Base-by-base conservation (phyloP, 2,329 filamentous ascomycete species). In the Colletotrichum acutatum region DNA sequence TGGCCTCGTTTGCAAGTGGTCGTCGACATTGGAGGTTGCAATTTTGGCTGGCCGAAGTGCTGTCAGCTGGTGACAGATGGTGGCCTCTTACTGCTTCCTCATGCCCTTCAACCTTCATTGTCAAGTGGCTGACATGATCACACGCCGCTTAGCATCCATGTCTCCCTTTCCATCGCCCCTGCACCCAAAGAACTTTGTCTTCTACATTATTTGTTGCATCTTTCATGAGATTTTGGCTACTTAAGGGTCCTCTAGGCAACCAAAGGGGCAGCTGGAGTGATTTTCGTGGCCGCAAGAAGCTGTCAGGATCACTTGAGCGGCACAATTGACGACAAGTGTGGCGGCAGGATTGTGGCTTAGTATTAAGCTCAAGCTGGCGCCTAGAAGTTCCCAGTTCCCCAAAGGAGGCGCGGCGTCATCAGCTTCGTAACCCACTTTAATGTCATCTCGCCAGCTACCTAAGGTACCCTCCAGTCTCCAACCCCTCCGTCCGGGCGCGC, bases 371-470 rank as follows among this genome's bases (percentile, higher is more conserved):
- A 26, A 57, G 37, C 54, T 65, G 68, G 56, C 26, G 61, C 56
- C 61, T 62, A 26, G 53, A 56, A 4, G 19, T 52, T 14, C 46
- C 42, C 28, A 53, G 37, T 42, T 42, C 42, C 28, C n/a, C 46
- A 53, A 52, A 63, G 46, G 68, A 56, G 62, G 70, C 58, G 66
- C 74, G 72, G 74, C 73, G 74, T 76, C 74, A 76, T 76, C 74
- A 71, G 73, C 74, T 71, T 66, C 72, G 70, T 62, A 72, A 42
- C 74, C 74, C 74, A 74, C 74, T 71, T 75, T 70, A 70, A 69
- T 66, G 52, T 67, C 73, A 73, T 66, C 73, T 74, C 70, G 70
- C 70, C 70, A 72, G 66, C 70, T 70, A 72, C 60, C 70, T 70
- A 19, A 34, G 32, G 32, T 34, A 34, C 66, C 56, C 66, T 56